Base-by-base conservation (phyloP, 2,329 filamentous ascomycete species). In the Pezicula rhizophila region DNA sequence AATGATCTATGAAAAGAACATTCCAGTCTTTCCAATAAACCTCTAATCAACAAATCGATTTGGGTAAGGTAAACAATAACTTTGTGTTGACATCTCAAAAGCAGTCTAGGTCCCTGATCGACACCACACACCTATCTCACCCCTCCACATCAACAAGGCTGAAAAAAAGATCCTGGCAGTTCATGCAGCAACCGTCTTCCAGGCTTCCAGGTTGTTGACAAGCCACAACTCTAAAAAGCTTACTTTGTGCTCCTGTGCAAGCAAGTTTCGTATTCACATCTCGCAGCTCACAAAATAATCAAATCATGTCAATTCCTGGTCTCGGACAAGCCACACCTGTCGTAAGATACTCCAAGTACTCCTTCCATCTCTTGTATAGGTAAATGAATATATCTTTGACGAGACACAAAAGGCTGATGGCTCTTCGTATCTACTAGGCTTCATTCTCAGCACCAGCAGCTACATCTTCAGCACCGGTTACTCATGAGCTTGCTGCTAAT, bases 221-320 rank as follows among this genome's bases (percentile, higher is more conserved):
- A 38, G 14, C 43, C 33, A 38, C 25, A 55, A 42, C 45, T 28
- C 40, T 35, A 41, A 31, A 42, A 51, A 45, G 23, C 40, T 35
- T 38, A 43, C 28, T 28, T 46, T 8, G 18, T 8, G 11, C 38
- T 42, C 28, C 31, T 42, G 26, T 44, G 17, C 41, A 42, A 45
- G 28, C 28, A 31, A 31, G 28, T 4, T 31, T 31, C 11, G 28
- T 31, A 12, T 26, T 46, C 5, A 23, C 23, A 23, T 18, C 18
- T 18, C 18, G 23, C 23, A 5, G 23, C 23, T 46, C 25, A 42
- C 46, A 43, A 18, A 41, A 42, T 31, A 17, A 46, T 8, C 26
- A 88, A 17, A 46, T 8, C 26, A 88, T 88, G 85, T 87, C 84
- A 59, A 85, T 89, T 64, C 85, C 85, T 58, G 85, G 85, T 60